Percentiles rank a stretch among this genome's conserved stretches.
Evolutionary conservation across 2,329 filamentous ascomycete species (phyloP).

Genomic region (Nectriaceae sp.): DNA sequence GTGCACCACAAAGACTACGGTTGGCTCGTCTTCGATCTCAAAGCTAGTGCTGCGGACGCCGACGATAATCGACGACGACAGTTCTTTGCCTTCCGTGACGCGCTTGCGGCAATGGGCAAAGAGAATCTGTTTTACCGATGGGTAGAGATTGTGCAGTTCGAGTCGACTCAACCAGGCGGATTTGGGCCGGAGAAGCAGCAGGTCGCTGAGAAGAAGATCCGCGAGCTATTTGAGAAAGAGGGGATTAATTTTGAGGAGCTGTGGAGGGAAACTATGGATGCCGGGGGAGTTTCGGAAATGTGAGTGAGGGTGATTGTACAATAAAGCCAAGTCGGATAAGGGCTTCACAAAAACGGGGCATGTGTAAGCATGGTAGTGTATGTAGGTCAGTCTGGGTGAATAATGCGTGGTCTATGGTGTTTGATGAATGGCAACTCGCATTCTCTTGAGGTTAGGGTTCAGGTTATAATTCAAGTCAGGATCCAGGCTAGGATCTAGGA

Average conservation of each 20-base stretch:
- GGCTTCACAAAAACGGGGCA: too few relatives aligned
- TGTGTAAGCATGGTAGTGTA: too few relatives aligned
- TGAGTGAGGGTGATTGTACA: neutral
- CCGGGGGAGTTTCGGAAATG: neutral
- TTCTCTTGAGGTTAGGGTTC: too few relatives aligned
- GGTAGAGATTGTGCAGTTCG: constrained; percentile 90
- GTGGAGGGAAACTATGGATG: constrained; percentile 48
- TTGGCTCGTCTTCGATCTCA: constrained; percentile 64
- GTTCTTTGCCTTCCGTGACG: constrained; percentile 79
- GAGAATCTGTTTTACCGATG: constrained; percentile 89
- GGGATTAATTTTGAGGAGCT: constrained; percentile 82
- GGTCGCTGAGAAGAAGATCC: constrained; percentile 71
- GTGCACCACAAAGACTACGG: constrained; percentile 68
- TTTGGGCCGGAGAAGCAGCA: constrained; percentile 76
- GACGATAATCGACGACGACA: constrained; percentile 70
- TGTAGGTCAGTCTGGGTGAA: too few relatives aligned
- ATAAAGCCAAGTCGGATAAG: constrained; percentile 1
- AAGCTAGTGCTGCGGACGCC: constrained; percentile 51
- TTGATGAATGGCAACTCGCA: too few relatives aligned
- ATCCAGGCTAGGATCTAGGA: too few relatives aligned
- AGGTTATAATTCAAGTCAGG: too few relatives aligned
- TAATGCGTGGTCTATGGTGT: too few relatives aligned
- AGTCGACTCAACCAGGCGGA: constrained; percentile 75
- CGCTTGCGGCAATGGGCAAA: constrained; percentile 74
- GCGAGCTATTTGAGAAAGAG: constrained; percentile 71